phyloP scores from a whole-genome alignment of 164 flowering plant species.

The Vitis rupestris region DNA sequence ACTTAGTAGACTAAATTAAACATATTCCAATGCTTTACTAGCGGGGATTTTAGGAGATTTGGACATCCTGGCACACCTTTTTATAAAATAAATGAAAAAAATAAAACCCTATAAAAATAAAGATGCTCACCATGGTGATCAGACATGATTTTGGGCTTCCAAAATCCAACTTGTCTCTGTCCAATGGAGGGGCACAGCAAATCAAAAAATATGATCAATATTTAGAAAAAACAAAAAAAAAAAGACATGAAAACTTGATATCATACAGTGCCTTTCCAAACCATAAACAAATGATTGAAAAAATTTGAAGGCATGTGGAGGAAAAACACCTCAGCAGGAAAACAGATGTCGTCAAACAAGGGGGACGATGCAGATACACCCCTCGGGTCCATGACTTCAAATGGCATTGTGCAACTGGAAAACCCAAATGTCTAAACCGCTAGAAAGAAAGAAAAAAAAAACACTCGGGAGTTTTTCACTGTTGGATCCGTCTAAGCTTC shows the following conservation, averaged over 20 bases:
- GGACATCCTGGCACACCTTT: neutral
- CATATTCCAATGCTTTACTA: neutral
- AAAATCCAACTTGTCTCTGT: conserved; percentile 36
- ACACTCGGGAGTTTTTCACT: conserved; percentile 1
- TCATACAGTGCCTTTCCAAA: neutral
- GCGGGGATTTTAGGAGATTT: neutral
- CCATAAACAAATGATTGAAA: neutral
- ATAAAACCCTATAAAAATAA: neutral
- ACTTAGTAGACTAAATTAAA: no score
- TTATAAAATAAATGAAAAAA: neutral
- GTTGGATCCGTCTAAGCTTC: neutral
- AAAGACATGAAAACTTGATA: neutral
- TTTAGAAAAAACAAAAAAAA: neutral
- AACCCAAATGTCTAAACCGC: neutral
- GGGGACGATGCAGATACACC: conserved; percentile 24
- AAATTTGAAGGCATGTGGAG: neutral
- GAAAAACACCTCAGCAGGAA: conserved; percentile 27
- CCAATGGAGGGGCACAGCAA: conserved; percentile 1
- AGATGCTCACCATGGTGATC: conserved; percentile 27
- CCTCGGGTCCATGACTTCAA: conserved; percentile 32
- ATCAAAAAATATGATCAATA: neutral
- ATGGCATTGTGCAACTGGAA: conserved; percentile 25
- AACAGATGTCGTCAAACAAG: conserved; percentile 22
- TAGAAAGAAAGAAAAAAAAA: neutral
- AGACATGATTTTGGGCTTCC: conserved; percentile 25